phyloP scores from a whole-genome alignment of 2,329 filamentous ascomycete species.

The Colletotrichum abscissum region DNA sequence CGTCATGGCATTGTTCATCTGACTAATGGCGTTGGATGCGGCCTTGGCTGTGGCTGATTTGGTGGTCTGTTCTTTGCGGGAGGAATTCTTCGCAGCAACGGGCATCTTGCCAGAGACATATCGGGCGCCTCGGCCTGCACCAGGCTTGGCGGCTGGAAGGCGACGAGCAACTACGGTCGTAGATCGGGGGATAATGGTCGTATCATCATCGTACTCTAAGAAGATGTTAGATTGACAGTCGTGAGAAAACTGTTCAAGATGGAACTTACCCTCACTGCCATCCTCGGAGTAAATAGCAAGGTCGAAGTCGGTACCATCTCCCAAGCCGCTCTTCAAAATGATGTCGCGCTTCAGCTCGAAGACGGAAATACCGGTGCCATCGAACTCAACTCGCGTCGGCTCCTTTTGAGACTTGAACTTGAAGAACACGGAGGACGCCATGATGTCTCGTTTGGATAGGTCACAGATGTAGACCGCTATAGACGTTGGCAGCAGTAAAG shows the following conservation, averaged over 20 bases:
- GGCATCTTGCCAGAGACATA: conserved; percentile 98
- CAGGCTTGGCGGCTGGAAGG: conserved; percentile 84
- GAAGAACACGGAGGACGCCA: conserved; percentile 99
- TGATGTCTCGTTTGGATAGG: conserved; percentile 55
- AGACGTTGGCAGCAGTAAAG: conserved; percentile 11
- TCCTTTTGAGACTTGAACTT: conserved; percentile 99
- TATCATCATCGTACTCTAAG: conserved; percentile 96
- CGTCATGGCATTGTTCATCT: conserved; percentile 83
- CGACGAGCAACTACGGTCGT: conserved; percentile 92
- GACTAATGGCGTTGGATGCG: conserved; percentile 66
- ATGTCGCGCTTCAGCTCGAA: conserved; percentile 99
- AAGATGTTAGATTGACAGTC: conserved; percentile 39
- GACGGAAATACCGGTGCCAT: conserved; percentile 96
- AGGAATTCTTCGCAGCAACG: conserved; percentile 83
- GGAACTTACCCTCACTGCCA: conserved; percentile 83
- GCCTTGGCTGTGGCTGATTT: conserved; percentile 69
- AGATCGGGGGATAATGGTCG: conserved; percentile 94
- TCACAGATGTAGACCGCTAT: conserved; percentile 19
- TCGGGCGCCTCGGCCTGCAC: conserved; percentile 89
- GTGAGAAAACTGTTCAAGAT: not conserved
- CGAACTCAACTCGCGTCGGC: conserved; percentile 92
- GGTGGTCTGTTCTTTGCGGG: conserved; percentile 71
- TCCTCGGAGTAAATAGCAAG: conserved; percentile 94
- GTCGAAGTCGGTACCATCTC: conserved; percentile 96
- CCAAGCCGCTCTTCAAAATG: conserved; percentile 91